phyloP scores from a whole-genome alignment of 768 basidiomycete species.

The Naganishia friedmannii region DNA sequence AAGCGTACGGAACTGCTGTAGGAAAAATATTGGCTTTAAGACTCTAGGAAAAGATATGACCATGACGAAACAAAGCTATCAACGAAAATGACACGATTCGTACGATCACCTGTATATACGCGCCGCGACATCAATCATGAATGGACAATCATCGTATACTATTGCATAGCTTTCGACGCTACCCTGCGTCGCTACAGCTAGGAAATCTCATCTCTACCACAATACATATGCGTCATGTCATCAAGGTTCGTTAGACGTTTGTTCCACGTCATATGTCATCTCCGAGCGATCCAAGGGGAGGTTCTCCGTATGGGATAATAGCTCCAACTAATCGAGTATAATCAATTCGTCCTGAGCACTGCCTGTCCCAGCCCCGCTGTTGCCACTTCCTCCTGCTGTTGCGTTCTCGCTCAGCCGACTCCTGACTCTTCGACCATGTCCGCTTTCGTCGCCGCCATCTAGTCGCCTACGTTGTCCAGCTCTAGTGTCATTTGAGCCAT shows the following conservation, averaged over 20 bases:
- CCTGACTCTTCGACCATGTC: slow-evolving; percentile 17
- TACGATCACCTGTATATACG: neutral
- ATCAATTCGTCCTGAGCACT: slow-evolving; percentile 13
- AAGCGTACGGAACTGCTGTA: neutral
- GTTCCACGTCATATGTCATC: neutral
- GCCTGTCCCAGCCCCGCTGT: neutral
- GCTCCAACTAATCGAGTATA: slow-evolving; percentile 7
- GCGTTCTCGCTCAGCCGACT: slow-evolving; percentile 10
- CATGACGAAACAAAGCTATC: neutral
- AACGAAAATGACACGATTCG: slow-evolving; percentile 1
- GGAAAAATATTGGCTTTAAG: neutral
- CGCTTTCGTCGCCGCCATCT: slow-evolving; percentile 10
- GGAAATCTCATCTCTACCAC: neutral
- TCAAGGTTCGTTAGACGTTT: neutral
- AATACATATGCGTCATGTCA: neutral
- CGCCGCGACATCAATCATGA: neutral
- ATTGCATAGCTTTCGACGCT: neutral
- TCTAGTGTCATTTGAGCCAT: slow-evolving; percentile 6
- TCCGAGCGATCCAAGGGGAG: neutral
- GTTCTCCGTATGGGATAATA: neutral
- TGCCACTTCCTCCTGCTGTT: neutral
- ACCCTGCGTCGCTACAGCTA: neutral
- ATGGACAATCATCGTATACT: neutral
- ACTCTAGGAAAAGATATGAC: neutral
- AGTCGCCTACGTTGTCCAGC: slow-evolving; percentile 3